Conservation (phyloP, 2,329 filamentous ascomycete genomes). For the Cladophialophora exuberans region DNA sequence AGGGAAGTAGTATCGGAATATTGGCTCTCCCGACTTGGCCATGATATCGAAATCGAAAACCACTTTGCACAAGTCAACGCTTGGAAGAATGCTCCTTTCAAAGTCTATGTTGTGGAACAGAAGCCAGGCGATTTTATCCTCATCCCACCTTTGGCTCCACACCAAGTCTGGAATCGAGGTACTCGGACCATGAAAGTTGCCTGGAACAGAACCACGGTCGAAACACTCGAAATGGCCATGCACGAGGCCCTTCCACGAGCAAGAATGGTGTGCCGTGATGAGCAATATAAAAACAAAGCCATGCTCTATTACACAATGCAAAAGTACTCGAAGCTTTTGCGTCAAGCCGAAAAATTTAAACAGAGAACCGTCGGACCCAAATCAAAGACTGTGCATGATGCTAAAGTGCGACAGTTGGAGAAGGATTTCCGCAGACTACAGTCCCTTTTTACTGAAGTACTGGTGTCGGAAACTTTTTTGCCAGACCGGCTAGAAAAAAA, state of each 20-base stretch:
- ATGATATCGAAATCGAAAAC: constrained; percentile 95
- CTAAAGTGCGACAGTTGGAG: constrained; percentile 70
- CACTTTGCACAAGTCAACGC: constrained; percentile 96
- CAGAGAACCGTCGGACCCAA: constrained; percentile 39
- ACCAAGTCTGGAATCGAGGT: constrained; percentile 98
- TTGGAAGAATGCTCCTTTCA: constrained; percentile 93
- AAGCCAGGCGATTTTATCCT: constrained; percentile 88
- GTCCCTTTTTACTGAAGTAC: constrained; percentile 72
- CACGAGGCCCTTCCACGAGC: constrained; percentile 86
- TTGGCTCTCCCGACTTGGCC: constrained; percentile 87
- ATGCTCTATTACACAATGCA: constrained; percentile 86
- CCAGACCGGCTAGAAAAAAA: constrained; percentile 62
- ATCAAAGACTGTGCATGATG: constrained; percentile 43
- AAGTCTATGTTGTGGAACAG: constrained; percentile 90
- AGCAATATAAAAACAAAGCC: constrained; percentile 98
- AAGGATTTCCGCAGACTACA: constrained; percentile 84
- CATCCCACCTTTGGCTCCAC: constrained; percentile 87
- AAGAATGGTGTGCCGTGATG: constrained; percentile 89
- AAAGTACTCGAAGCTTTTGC: constrained; percentile 69
- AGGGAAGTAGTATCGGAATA: constrained; percentile 89
- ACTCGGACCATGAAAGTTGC: constrained; percentile 96
- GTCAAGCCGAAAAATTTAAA: constrained; percentile 62
- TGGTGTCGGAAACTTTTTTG: constrained; percentile 85
- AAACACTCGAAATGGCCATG: constrained; percentile 84
- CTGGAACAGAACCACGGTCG: constrained; percentile 93